These are phyloP conservation scores for Nothomitra cinnamomea DNA, from an alignment of 2,329 filamentous ascomycete genomes.

Conservation along the genomic window DNA sequence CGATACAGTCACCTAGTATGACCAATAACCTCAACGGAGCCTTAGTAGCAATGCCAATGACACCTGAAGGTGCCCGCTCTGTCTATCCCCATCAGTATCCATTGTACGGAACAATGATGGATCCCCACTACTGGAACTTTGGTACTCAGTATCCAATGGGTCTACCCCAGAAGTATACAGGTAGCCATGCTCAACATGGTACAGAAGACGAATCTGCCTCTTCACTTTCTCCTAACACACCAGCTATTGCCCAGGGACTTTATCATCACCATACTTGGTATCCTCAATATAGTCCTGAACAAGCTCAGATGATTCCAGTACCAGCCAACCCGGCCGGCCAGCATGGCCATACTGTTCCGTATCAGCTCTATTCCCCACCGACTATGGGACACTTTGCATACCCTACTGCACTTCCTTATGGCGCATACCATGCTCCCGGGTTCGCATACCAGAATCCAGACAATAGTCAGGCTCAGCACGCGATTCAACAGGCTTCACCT, in stretches of 20 bases:
- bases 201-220: not conserved
- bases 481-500: not conserved
- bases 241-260: not conserved
- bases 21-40: not conserved
- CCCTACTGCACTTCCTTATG: constrained; percentile 3
- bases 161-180: not conserved
- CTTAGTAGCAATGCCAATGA: not conserved
- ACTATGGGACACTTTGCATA: constrained; percentile 10
- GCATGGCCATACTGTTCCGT: not conserved
- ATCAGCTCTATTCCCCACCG: not conserved
- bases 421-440: constrained; percentile 2
- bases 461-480: not conserved
- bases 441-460: constrained; percentile 7
- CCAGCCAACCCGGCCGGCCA: not conserved
- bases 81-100: not conserved
- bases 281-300: not conserved
- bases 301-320: not conserved
- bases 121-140: constrained; percentile 3
- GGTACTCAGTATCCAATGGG: not conserved
- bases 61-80: not conserved
- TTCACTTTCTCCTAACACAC: not conserved
- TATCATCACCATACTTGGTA: not conserved
- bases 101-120: not conserved
- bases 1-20: not conserved
- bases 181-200: not conserved